These are phyloP conservation scores for Fusarium tricinctum DNA, from an alignment of 2,329 filamentous ascomycete genomes.

Conservation along the genomic window DNA sequence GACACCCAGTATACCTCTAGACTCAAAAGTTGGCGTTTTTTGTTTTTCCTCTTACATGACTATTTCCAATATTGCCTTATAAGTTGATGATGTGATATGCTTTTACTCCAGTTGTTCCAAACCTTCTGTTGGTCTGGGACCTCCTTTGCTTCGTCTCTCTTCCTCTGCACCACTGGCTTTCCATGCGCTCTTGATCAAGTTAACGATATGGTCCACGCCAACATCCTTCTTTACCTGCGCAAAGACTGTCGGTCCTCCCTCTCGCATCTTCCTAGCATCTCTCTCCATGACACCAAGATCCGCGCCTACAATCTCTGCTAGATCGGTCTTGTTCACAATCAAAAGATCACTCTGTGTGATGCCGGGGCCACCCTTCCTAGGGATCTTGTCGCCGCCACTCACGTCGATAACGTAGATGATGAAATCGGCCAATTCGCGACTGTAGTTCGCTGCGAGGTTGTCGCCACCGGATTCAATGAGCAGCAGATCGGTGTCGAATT, in stretches of 20 bases:
- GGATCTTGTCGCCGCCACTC: constrained; percentile 95
- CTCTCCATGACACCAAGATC: constrained; percentile 95
- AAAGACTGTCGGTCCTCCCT: constrained; percentile 95
- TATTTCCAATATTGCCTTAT: not conserved
- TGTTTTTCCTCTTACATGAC: constrained; percentile 25
- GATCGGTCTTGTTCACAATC: constrained; percentile 96
- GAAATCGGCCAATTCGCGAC: constrained; percentile 92
- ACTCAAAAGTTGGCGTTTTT: constrained; percentile 49
- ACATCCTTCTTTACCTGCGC: constrained; percentile 96
- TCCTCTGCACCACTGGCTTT: constrained; percentile 85
- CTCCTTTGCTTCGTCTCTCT: constrained; percentile 66
- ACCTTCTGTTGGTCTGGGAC: constrained; percentile 70
- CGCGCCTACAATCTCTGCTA: constrained; percentile 90
- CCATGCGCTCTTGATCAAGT: constrained; percentile 92
- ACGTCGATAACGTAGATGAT: constrained; percentile 99
- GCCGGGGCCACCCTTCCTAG: constrained; percentile 93
- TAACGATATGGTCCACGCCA: constrained; percentile 87
- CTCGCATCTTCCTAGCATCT: constrained; percentile 93
- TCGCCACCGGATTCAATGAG: constrained; percentile 97
- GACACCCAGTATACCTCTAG: constrained; percentile 51
- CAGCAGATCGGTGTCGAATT: constrained; percentile 84
- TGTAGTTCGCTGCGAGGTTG: constrained; percentile 97
- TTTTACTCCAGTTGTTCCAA: constrained; percentile 60
- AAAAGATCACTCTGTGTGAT: constrained; percentile 97
- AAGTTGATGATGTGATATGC: constrained; percentile 9